phyloP scores from a whole-genome alignment of 2,329 filamentous ascomycete genomes.

The Penicillium thymicola region DNA sequence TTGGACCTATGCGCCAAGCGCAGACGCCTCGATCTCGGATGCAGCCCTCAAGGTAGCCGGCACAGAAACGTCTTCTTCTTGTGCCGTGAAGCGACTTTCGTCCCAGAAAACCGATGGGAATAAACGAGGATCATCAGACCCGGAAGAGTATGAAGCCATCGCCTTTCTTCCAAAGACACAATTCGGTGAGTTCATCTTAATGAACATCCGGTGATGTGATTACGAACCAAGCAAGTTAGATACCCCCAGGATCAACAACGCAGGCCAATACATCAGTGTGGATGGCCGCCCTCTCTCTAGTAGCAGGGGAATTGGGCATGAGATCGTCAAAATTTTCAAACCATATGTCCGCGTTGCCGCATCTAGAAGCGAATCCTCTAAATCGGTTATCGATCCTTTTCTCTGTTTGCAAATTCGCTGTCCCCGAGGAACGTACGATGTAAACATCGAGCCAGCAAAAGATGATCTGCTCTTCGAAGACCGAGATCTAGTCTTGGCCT shows the following conservation, averaged over 20 bases:
- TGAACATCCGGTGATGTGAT: background rate
- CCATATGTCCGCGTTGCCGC: conserved; percentile 44
- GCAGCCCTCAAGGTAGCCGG: conserved; percentile 57
- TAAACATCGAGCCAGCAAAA: conserved; percentile 62
- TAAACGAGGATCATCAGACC: background rate
- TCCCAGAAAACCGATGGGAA: conserved; percentile 17
- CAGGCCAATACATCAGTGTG: conserved; percentile 53
- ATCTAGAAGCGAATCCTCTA: conserved; percentile 17
- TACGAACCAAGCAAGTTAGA: conserved; percentile 33
- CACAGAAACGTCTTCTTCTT: conserved; percentile 52
- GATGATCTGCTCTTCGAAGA: conserved; percentile 61
- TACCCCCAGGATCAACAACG: conserved; percentile 31
- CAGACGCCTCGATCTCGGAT: conserved; percentile 48
- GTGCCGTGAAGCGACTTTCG: conserved; percentile 34
- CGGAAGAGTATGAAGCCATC: conserved; percentile 42
- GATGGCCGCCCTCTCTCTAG: conserved; percentile 56
- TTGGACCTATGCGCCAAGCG: conserved; percentile 57
- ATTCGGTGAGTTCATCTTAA: conserved; percentile 28
- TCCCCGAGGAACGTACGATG: conserved; percentile 55
- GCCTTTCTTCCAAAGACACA: conserved; percentile 51
- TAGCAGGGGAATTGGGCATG: conserved; percentile 50
- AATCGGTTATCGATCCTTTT: conserved; percentile 51
- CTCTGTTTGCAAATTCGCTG: conserved; percentile 55
- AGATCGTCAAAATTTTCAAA: conserved; percentile 52
- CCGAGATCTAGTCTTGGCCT: conserved; percentile 40